These are phyloP conservation scores for Nannochloropsis gaditana DNA, from an alignment of 108 stramenopile species.

Conservation along the genomic window DNA sequence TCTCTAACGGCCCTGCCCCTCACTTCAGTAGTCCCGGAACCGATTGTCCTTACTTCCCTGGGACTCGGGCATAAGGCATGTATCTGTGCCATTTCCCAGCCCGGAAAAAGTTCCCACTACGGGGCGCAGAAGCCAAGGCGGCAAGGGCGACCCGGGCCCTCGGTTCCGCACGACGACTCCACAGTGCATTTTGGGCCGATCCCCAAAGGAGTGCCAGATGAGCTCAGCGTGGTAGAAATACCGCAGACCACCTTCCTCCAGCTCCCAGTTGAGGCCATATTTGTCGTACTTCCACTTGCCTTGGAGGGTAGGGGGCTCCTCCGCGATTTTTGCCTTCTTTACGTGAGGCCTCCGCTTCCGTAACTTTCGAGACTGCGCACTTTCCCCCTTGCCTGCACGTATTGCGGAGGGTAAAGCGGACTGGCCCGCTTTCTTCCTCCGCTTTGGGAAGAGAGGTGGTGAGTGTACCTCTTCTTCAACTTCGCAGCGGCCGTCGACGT, in stretches of 20 bases:
- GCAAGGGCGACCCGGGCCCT: slow-evolving; percentile 23
- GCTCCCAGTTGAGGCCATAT: not conserved
- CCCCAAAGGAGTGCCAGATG: slow-evolving; percentile 41
- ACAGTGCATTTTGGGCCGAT: slow-evolving; percentile 40
- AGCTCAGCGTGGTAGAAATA: slow-evolving; percentile 36
- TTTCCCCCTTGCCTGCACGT: slow-evolving; percentile 27
- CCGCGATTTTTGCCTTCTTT: not conserved
- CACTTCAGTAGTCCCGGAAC: slow-evolving; percentile 10
- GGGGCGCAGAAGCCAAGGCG: slow-evolving; percentile 45
- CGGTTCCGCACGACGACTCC: slow-evolving; percentile 39
- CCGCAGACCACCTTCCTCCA: slow-evolving; percentile 22
- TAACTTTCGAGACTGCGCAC: slow-evolving; percentile 31
- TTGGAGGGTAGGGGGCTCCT: not conserved
- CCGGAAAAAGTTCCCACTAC: slow-evolving; percentile 35
- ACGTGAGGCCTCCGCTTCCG: not conserved
- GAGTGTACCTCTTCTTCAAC: not conserved
- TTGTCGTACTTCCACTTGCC: not conserved
- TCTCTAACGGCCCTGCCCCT: not conserved
- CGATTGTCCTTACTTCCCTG: not conserved
- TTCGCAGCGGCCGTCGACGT: not conserved
- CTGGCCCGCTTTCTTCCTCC: not conserved
- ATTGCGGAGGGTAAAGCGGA: not conserved
- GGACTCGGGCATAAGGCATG: not conserved
- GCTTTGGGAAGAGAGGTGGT: not conserved
- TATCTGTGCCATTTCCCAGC: slow-evolving; percentile 37